Percentiles rank a stretch among this genome's conserved stretches.
Conservation (phyloP, 768 basidiomycete genomes). For the Serendipita sp. region DNA sequence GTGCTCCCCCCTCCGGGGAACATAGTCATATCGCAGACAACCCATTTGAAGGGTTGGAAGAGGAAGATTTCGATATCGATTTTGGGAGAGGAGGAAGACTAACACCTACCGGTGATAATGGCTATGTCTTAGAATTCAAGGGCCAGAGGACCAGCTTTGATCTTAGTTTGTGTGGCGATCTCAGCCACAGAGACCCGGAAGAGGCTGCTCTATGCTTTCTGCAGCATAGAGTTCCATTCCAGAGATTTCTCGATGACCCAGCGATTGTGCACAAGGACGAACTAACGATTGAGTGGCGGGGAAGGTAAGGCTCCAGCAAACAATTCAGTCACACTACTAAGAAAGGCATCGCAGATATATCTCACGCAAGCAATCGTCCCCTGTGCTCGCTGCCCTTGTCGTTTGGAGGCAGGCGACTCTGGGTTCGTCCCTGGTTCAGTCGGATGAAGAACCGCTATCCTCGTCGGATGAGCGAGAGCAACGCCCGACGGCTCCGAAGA, state of each 20-base stretch:
- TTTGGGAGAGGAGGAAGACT: slow-evolving; percentile 18
- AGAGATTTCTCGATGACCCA: slow-evolving; percentile 49
- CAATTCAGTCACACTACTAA: not conserved
- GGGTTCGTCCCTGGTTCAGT: not conserved
- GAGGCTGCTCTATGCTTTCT: slow-evolving; percentile 37
- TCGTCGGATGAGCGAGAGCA: slow-evolving; percentile 16
- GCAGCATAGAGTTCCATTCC: slow-evolving; percentile 45
- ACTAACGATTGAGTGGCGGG: slow-evolving; percentile 62
- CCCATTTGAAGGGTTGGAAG: slow-evolving; percentile 19
- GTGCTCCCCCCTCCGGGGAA: slow-evolving; percentile 4
- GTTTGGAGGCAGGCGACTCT: slow-evolving; percentile 43
- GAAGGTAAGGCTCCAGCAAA: slow-evolving; percentile 34
- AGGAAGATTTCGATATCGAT: slow-evolving; percentile 15
- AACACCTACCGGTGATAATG: slow-evolving; percentile 7
- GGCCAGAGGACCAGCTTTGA: slow-evolving; percentile 51
- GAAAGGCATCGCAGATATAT: slow-evolving; percentile 41
- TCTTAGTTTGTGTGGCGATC: slow-evolving; percentile 42
- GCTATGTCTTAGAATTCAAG: slow-evolving; percentile 36
- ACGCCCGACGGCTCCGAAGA: slow-evolving; percentile 22
- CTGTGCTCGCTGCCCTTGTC: slow-evolving; percentile 57
- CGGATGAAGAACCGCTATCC: slow-evolving; percentile 18
- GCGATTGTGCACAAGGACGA: slow-evolving; percentile 41
- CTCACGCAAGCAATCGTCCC: slow-evolving; percentile 56
- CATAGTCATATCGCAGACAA: slow-evolving; percentile 1
- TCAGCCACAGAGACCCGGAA: slow-evolving; percentile 28